Percentiles rank a stretch among this genome's conserved stretches.
phyloP scores from a whole-genome alignment of 148 eudicot species.

The Cornus suecica region DNA sequence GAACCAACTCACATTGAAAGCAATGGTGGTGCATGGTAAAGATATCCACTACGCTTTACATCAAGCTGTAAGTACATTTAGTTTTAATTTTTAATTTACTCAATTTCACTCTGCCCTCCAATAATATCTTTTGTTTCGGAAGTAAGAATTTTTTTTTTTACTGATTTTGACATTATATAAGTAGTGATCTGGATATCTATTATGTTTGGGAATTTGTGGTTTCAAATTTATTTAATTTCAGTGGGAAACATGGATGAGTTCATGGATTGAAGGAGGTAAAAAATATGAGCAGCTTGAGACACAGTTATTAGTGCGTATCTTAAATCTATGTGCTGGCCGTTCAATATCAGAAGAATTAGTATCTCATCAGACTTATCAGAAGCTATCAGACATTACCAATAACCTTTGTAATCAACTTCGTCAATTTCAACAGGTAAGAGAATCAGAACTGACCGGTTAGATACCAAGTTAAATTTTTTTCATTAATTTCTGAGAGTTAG shows the following conservation, averaged over 20 bases:
- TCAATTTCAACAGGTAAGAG: constrained; percentile 21
- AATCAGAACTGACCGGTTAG: constrained; percentile 30
- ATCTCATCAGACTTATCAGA: constrained; percentile 32
- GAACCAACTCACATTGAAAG: constrained; percentile 60
- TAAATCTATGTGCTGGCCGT: constrained; percentile 41
- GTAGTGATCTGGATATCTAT: no score
- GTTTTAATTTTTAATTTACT: background rate
- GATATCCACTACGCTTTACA: constrained; percentile 47
- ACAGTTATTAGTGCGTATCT: constrained; percentile 44
- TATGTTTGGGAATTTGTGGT: background rate
- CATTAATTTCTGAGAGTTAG: no score
- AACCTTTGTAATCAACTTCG: constrained; percentile 45
- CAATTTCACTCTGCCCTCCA: background rate
- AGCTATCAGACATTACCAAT: constrained; percentile 38
- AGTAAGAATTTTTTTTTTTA: no score
- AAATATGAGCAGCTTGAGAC: constrained; percentile 30
- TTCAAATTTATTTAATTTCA: no score
- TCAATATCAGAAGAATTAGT: constrained; percentile 25
- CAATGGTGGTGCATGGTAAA: constrained; percentile 43
- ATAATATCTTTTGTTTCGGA: no score
- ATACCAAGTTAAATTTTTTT: no score
- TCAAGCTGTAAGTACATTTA: constrained; percentile 43
- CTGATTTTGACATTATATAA: background rate
- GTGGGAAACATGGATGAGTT: constrained; percentile 74
- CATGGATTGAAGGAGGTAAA: constrained; percentile 58